A percentile compares a stretch with the other conserved stretches of the same genome.
These are phyloP conservation scores for Neurospora sp. DNA, from an alignment of 495 filamentous ascomycete genomes.

Conservation along the genomic window DNA sequence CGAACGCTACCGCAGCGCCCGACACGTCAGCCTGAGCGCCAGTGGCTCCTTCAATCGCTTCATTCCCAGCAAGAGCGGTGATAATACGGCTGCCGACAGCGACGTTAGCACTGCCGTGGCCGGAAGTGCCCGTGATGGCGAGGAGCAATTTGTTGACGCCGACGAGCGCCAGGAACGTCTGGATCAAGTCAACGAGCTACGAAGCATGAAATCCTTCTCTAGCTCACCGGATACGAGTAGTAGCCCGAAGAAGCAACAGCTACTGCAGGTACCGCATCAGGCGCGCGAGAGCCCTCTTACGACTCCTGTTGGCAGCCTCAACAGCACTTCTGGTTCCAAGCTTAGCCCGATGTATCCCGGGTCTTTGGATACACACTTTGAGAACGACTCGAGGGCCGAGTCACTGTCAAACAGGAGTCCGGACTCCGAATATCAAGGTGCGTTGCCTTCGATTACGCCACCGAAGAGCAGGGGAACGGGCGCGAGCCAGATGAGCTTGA, in stretches of 20 bases:
- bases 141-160: neutral
- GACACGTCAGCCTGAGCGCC: constrained; percentile 24
- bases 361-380: neutral
- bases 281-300: constrained; percentile 3
- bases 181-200: neutral
- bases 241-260: neutral
- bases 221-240: neutral
- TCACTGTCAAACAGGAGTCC: neutral
- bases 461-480: constrained; percentile 10
- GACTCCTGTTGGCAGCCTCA: neutral
- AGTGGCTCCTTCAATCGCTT: constrained; percentile 18
- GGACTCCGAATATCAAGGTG: neutral
- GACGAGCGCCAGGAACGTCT: neutral
- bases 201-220: neutral
- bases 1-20: constrained; percentile 32
- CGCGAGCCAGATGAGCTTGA: constrained; percentile 13
- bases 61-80: constrained; percentile 9
- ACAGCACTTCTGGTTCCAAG: neutral
- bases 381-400: neutral
- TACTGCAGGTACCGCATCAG: neutral
- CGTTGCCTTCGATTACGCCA: neutral
- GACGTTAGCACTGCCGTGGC: constrained; percentile 25
- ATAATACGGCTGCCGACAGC: constrained; percentile 14
- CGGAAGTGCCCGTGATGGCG: constrained; percentile 6
- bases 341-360: neutral